phyloP scores from a whole-genome alignment of 2,329 filamentous ascomycete species.

The Colletotrichum gigasporum region DNA sequence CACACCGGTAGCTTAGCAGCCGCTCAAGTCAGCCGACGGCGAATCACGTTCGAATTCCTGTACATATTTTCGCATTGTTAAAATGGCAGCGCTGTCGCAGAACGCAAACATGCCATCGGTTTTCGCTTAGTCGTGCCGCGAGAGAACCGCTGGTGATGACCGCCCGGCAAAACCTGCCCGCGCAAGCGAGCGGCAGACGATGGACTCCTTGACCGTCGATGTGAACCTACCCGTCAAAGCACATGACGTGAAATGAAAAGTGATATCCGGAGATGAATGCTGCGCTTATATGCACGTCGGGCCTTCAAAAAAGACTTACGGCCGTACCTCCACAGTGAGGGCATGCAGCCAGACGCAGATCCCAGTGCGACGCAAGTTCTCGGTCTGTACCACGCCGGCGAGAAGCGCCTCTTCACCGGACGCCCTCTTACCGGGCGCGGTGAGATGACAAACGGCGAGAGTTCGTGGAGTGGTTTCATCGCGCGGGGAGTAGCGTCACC shows the following conservation, averaged over 20 bases:
- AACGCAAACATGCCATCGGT: no score
- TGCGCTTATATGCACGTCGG: slow-evolving; percentile 9
- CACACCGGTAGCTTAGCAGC: neutral
- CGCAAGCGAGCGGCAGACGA: neutral
- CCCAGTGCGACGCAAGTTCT: neutral
- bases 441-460: neutral
- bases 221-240: neutral
- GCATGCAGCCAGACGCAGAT: neutral
- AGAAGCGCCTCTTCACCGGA: neutral
- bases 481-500: neutral
- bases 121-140: no score
- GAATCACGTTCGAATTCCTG: neutral
- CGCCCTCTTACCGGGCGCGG: neutral
- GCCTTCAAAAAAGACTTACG: neutral
- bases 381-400: neutral
- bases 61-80: neutral
- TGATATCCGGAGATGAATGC: neutral
- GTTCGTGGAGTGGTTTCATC: neutral
- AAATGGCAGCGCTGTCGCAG: no score
- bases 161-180: neutral
- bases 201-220: neutral
- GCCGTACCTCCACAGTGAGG: neutral
- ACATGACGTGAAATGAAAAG: slow-evolving; percentile 4
- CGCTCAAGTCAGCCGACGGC: neutral
- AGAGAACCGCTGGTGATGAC: no score